Base-by-base conservation (phyloP, 176 grass and related monocot species). In the Oryza longistaminata region DNA sequence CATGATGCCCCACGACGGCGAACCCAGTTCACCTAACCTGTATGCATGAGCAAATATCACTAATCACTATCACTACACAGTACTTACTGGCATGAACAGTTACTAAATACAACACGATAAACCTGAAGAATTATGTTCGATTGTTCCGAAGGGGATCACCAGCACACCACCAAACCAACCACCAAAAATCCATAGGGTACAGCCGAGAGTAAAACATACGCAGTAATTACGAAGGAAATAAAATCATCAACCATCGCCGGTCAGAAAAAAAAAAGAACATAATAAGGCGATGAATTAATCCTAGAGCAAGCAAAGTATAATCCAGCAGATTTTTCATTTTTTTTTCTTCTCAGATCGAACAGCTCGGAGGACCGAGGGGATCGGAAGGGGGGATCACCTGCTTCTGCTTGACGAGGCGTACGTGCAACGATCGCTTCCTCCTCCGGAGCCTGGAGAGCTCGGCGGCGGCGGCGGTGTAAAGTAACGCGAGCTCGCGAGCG, bases 211-310 rank as follows among this genome's bases (percentile, higher is more conserved):
- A 40, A 58, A 39, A 5, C 27, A 8, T 6, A 31, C 2, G 77
- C 34, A 10, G 6, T 60, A 24, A 40, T 22, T 17, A 3, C 9
- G 14, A 2, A 21, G 13, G 11, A 29, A 37, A 31, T 5, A 58
- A 58, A 21, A 13, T 43, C 62, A 29, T 21, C 82, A 34, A 77
- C 11, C 2, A 7, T 8, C 8, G 2, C 22, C 16, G 9, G 29
- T 15, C 29, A 26, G 7, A 9, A 9, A 61, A 80, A 12, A 19
- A 11, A 0, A 49, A 1, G 31, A 33, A 33, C 2, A 6, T 73
- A 43, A 77, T 82, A 64, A 1, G 43, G 34, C 79, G 67, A 82
- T 82, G 83, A 21, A 66, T 31, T 31, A 31, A 31, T 11, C 31
- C 2, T 7, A 2, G 42, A 40, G 71, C 9, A 1, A 44, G 65